Evolutionary conservation across 2,329 filamentous ascomycete genomes (phyloP), one percentile per base, ranked within the genome.

Genomic region (Niveomyces coronatus): DNA sequence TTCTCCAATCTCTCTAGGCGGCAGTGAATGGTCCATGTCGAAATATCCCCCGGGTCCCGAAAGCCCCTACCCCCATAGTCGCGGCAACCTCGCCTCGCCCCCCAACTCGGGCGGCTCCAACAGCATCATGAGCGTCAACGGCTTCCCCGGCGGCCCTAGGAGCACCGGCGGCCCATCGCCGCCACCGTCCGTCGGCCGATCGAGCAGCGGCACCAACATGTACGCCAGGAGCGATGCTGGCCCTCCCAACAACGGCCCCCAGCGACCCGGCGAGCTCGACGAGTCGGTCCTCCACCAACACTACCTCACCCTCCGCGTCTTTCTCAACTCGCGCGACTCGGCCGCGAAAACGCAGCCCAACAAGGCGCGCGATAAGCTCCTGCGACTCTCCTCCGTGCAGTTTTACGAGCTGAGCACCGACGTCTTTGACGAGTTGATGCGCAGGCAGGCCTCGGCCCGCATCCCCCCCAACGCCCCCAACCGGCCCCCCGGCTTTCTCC

Each of bases 391-490:
- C 1, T 70, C 82, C 2, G 85, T 94, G 19, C 91, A 98, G 60
- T 96, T 98, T 60, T 86, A 94, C 61, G 91, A 98, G 64, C 73
- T 98, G 45, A 95, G 88, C 62, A 96, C 89, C 41, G 91, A 98
- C 63, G 89, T 98, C 28, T 96, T 84, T 62, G 91, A 98, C 61
- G 91, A 98, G 63, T 70, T 96, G 47, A 71, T 93, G 49, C 81
- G 91, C 43, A 78, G 91, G 46, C 88, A 96, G 60, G 75, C 83
- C 47, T 70, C 70, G 36, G 71, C 71, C 38, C 64, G 75, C 44
- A 64, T 65, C 39, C 65, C 69, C 13, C 65, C 71, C 16, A 72
- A 69, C 48, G 66, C 67, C 17, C 67, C 68, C 33, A 68, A 64
- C 45, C 58, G 62, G 4, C 70, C 73, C n/a, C 85, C 86, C 2